phyloP scores from a whole-genome alignment of 106 monocot species.

The Dioscorea dumetorum region DNA sequence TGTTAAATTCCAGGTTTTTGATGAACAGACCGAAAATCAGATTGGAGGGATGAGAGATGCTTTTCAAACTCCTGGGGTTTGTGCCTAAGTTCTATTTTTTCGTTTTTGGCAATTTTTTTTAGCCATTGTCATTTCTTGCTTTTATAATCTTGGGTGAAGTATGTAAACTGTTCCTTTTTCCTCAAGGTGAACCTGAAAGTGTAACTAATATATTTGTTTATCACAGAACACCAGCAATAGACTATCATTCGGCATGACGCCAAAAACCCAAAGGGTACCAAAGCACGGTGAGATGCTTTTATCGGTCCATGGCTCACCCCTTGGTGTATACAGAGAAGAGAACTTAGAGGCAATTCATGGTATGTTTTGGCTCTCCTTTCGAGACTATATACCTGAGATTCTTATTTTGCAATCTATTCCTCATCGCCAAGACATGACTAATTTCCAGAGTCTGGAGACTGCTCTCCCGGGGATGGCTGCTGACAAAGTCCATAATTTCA shows the following conservation, averaged over 20 bases:
- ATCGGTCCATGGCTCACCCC: slow-evolving; percentile 81
- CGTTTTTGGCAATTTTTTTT: too few relatives aligned
- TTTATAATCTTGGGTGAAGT: too few relatives aligned
- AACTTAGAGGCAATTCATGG: slow-evolving; percentile 73
- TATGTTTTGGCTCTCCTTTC: slow-evolving; percentile 6
- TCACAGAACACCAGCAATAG: slow-evolving; percentile 37
- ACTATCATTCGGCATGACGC: slow-evolving; percentile 69
- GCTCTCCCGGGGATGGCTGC: background rate
- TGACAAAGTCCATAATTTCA: background rate
- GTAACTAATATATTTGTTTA: too few relatives aligned
- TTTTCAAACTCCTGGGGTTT: slow-evolving; percentile 19
- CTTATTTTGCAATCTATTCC: background rate
- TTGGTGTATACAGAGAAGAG: slow-evolving; percentile 79
- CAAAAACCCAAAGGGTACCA: slow-evolving; percentile 63
- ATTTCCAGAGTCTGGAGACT: slow-evolving; percentile 3
- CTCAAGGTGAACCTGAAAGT: too few relatives aligned
- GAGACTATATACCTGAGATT: background rate
- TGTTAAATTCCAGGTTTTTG: slow-evolving; percentile 6
- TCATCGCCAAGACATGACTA: background rate
- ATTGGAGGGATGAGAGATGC: background rate
- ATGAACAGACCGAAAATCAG: slow-evolving; percentile 11
- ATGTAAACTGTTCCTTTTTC: too few relatives aligned
- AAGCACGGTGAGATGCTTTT: slow-evolving; percentile 81
- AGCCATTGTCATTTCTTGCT: too few relatives aligned
- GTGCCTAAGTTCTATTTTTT: background rate